These are phyloP conservation scores for Blastobotrys capitulatus DNA, from an alignment of 1,139 yeast species.

Conservation along the genomic window DNA sequence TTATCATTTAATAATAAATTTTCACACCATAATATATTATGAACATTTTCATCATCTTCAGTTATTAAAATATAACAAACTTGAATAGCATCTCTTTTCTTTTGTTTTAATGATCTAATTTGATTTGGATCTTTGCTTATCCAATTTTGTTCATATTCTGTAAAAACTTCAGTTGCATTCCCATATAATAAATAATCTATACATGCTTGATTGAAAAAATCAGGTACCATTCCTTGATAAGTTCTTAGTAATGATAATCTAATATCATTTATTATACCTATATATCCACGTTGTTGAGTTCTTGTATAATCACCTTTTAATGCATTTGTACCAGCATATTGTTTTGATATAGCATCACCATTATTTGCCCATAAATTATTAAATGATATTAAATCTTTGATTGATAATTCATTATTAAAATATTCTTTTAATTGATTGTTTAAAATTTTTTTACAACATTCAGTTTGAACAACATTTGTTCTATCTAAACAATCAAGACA, in stretches of 20 bases:
- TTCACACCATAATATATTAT: conserved; percentile 24
- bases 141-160: conserved; percentile 36
- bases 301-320: conserved; percentile 43
- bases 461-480: conserved; percentile 39
- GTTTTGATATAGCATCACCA: conserved; percentile 41
- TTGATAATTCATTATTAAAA: no score
- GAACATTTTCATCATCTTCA: conserved; percentile 17
- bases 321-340: conserved; percentile 42
- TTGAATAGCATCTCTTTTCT: conserved; percentile 22
- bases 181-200: conserved; percentile 37
- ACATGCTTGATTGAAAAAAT: conserved; percentile 39
- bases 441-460: conserved; percentile 30
- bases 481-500: conserved; percentile 31
- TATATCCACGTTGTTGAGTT: conserved; percentile 37
- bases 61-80: conserved; percentile 24
- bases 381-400: conserved; percentile 17
- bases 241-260: conserved; percentile 37
- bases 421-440: conserved; percentile 25
- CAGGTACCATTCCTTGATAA: conserved; percentile 39
- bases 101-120: not conserved
- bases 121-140: conserved; percentile 33
- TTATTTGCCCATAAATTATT: conserved; percentile 42
- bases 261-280: conserved; percentile 40
- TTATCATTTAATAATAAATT: no score
- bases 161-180: conserved; percentile 31